Evolutionary conservation across 169 alveolate genomes (phyloP), one percentile per base, ranked within the genome.

Genomic region (Blepharisma undulans): DNA sequence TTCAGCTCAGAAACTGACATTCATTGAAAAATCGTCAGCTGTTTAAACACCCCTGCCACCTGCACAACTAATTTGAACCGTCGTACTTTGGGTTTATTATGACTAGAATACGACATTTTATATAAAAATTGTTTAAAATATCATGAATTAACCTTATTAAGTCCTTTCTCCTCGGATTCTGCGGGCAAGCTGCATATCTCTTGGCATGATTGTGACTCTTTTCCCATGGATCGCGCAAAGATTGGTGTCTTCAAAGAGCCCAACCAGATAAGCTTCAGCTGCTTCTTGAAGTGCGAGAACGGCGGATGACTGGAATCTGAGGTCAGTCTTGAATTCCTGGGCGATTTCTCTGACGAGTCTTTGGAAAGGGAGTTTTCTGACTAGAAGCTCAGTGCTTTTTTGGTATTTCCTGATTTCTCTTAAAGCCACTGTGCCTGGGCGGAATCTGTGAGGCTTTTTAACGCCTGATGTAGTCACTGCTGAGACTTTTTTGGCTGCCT

Each of bases 171-270:
- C 99, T 94, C 99, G 98, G 95, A 99, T 98, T 94, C 99, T 98
- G 96, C 99, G 97, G 91, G 99, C 99, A 91, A 99, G 96, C 94
- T 99, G 99, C 88, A 99, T 98, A 93, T 99, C 99, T 97, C 99
- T 99, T 91, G 99, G 99, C 99, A 99, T 99, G 92, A 99, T 98
- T 94, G 99, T 99, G 59, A 99, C 99, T 94, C 99, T 97, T 98
- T 98, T 99, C 86, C 99, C 99, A 95, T 99, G 99, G 92, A 98
- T 98, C 90, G 99, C 99, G 93, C 99, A 99, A 94, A 99, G 94
- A 98, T 98, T 98, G 93, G 99, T 99, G 96, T 99, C 99, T 96
- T 99, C 99, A 95, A 99, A 99, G 92, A 99, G 98, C 32, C 99
- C 99, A 82, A 99, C 99, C 76, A 99, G 96, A 95, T 98, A 99